These are phyloP conservation scores for Sporothrix phasma DNA, from an alignment of 2,329 filamentous ascomycete genomes.

Conservation along the genomic window DNA sequence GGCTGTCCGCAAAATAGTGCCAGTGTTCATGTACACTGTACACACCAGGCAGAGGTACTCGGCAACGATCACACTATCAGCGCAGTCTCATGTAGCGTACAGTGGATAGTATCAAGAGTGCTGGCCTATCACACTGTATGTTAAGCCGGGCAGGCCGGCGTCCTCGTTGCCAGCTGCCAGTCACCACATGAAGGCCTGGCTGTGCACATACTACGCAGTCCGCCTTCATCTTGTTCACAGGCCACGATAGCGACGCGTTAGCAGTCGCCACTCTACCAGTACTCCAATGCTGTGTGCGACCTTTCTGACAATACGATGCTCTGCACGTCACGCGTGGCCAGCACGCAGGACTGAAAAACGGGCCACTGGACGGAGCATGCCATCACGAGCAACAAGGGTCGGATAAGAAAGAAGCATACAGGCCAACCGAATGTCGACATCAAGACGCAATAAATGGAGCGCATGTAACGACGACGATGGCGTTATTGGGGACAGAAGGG, in stretches of 20 bases:
- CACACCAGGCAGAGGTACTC: no score
- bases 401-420: background rate
- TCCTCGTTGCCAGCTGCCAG: background rate
- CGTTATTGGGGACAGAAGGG: background rate
- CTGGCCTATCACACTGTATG: background rate
- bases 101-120: background rate
- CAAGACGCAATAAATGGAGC: background rate
- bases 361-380: background rate
- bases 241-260: background rate
- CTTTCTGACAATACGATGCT: background rate
- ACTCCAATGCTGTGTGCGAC: no score
- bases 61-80: no score
- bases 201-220: background rate
- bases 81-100: background rate
- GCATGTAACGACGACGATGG: background rate
- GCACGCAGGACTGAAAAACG: background rate
- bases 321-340: constrained; percentile 1
- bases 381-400: background rate
- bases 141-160: background rate
- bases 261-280: background rate
- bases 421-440: background rate
- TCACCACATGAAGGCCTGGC: background rate
- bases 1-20: no score
- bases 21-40: no score
- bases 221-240: background rate